Percentiles rank a stretch among this genome's conserved stretches.
Evolutionary conservation across 2,329 filamentous ascomycete species (phyloP).

Genomic region (Cytospora schulzeri): DNA sequence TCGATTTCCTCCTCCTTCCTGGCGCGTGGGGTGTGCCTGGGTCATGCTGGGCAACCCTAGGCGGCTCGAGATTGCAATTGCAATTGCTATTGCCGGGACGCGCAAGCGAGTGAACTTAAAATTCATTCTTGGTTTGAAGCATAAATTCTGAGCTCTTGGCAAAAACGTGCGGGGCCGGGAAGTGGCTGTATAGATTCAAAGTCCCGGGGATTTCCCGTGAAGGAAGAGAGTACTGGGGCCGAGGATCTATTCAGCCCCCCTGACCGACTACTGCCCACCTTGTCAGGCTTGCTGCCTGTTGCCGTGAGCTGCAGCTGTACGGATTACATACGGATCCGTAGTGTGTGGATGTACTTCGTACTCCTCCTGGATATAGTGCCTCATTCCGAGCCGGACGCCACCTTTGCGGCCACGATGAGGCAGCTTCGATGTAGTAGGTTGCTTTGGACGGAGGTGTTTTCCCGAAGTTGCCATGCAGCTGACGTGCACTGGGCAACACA

Average conservation of each 20-base stretch:
- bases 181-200: neutral
- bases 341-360: no score
- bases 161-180: conserved; percentile 3
- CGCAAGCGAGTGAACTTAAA: conserved; percentile 27
- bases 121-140: conserved; percentile 23
- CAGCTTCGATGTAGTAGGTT: neutral
- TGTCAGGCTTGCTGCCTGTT: no score
- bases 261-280: neutral
- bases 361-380: no score
- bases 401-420: no score
- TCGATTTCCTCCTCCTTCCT: no score
- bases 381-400: no score
- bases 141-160: conserved; percentile 11
- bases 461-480: neutral
- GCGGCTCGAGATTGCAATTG: conserved; percentile 5
- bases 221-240: neutral
- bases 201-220: conserved; percentile 15
- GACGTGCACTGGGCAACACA: neutral
- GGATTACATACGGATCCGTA: no score
- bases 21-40: neutral
- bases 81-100: conserved; percentile 13
- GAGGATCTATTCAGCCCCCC: conserved; percentile 3
- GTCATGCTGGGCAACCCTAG: neutral
- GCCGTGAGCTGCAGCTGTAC: no score
- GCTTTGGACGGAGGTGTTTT: neutral